Conservation (phyloP, 352 stramenopile genomes). For the Globisporangium iwayamae region DNA sequence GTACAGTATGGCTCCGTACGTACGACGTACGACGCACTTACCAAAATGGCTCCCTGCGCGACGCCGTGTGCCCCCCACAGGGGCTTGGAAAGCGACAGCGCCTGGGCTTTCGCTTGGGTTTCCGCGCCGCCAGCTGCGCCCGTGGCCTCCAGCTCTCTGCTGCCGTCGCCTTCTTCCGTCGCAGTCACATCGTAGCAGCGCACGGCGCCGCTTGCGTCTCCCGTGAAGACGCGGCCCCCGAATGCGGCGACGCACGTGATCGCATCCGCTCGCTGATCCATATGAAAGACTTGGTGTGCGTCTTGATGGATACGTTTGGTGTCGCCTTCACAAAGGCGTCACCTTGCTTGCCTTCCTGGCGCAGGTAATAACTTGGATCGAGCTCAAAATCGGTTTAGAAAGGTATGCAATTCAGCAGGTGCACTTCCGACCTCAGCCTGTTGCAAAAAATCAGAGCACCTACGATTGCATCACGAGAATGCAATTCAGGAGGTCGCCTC, state of each 20-base stretch:
- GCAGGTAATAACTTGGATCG: not conserved
- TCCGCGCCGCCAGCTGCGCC: not conserved
- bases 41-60: conserved; percentile 11
- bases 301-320: conserved; percentile 5
- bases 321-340: too few species aligned
- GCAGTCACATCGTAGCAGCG: conserved; percentile 11
- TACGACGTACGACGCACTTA: not conserved
- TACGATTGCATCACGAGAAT: not conserved
- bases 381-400: not conserved
- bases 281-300: not conserved
- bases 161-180: not conserved
- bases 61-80: not conserved
- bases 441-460: conserved; percentile 3
- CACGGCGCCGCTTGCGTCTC: conserved; percentile 17
- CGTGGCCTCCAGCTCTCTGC: conserved; percentile 5
- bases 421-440: not conserved
- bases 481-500: not conserved
- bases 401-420: not conserved
- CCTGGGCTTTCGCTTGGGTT: not conserved
- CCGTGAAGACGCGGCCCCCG: conserved; percentile 10
- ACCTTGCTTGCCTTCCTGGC: too few species aligned
- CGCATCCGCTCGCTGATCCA: not conserved
- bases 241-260: conserved; percentile 16
- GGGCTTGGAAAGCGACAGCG: not conserved
- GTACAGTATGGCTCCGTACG: not conserved